phyloP scores from a whole-genome alignment of 768 basidiomycete species.

The Roridomyces roridus region DNA sequence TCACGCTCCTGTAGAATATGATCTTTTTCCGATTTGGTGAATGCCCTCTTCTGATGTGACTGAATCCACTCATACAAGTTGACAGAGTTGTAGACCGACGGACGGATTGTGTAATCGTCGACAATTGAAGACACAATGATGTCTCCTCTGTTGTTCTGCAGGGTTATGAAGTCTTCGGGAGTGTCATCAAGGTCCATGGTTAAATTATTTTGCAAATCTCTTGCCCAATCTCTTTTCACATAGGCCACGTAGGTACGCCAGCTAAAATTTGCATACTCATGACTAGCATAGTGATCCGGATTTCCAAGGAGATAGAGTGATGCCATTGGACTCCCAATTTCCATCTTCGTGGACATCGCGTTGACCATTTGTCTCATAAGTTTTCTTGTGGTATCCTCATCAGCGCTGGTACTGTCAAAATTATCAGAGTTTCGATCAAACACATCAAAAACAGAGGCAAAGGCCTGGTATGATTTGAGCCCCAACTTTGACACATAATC shows the following conservation, averaged over 20 bases:
- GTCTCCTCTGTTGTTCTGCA: neutral
- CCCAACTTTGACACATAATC: slow-evolving; percentile 8
- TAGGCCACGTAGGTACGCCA: slow-evolving; percentile 31
- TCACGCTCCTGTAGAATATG: neutral
- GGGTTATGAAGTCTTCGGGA: neutral
- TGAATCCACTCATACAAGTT: slow-evolving; percentile 30
- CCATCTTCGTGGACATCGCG: slow-evolving; percentile 27
- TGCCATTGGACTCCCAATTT: slow-evolving; percentile 40
- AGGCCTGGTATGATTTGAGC: slow-evolving; percentile 3
- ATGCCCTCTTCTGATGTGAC: neutral
- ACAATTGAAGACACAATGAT: slow-evolving; percentile 29
- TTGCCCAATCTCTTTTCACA: neutral
- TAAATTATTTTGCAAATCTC: neutral
- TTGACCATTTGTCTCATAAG: slow-evolving; percentile 9
- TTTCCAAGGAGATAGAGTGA: slow-evolving; percentile 36
- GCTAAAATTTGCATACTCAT: slow-evolving; percentile 33
- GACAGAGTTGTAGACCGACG: slow-evolving; percentile 9
- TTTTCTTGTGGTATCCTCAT: slow-evolving; percentile 21
- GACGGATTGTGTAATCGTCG: slow-evolving; percentile 29
- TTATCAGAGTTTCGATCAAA: slow-evolving; percentile 26
- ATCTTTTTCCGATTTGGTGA: neutral
- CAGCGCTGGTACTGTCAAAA: neutral
- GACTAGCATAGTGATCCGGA: slow-evolving; percentile 41
- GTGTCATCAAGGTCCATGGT: too few relatives aligned
- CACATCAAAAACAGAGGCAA: slow-evolving; percentile 2